Percentiles rank a stretch among this genome's conserved stretches.
phyloP scores from a whole-genome alignment of 164 flowering plant genomes.

The Akebia trifoliata region DNA sequence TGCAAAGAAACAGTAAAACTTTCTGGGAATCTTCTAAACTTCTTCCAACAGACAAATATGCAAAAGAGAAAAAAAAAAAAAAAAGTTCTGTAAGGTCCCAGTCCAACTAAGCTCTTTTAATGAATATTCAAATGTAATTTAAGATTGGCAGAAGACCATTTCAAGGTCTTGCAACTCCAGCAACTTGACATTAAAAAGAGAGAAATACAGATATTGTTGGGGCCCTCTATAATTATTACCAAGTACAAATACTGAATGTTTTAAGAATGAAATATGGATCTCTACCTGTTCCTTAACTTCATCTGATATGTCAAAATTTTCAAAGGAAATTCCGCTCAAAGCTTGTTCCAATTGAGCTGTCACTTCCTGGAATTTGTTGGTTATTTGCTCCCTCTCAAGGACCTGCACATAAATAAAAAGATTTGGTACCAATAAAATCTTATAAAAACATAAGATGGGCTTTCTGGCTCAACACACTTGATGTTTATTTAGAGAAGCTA shows the following conservation, averaged over 20 bases:
- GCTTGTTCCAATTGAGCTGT: constrained; percentile 68
- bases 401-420: constrained; percentile 36
- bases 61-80: neutral
- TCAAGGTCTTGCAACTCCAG: too few species aligned
- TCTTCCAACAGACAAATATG: neutral
- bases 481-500: neutral
- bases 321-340: constrained; percentile 55
- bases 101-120: too few species aligned
- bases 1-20: neutral
- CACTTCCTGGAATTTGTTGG: constrained; percentile 64
- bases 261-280: neutral
- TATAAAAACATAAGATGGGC: neutral
- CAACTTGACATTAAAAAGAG: too few species aligned
- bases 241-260: too few species aligned
- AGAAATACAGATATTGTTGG: neutral
- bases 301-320: constrained; percentile 82
- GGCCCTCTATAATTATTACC: too few species aligned
- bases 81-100: too few species aligned
- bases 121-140: too few species aligned
- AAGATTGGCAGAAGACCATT: too few species aligned
- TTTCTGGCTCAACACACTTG: neutral
- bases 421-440: neutral
- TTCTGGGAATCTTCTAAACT: neutral
- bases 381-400: constrained; percentile 67
- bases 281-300: constrained; percentile 95